Percentiles rank a stretch among this genome's conserved stretches.
phyloP scores from a whole-genome alignment of 345 rosid species.

The Eucalyptus curtisii region DNA sequence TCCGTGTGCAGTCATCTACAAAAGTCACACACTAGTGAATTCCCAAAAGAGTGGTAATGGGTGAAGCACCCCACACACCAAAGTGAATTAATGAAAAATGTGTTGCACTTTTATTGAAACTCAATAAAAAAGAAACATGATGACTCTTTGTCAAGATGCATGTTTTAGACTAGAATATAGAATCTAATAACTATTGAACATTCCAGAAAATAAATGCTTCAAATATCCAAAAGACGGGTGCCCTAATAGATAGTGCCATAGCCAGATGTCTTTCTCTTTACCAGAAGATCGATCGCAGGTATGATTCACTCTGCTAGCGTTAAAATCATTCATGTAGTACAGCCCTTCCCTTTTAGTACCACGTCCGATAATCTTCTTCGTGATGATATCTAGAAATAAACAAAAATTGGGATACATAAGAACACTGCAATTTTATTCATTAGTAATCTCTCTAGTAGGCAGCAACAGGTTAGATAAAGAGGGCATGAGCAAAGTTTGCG shows the following conservation, averaged over 20 bases:
- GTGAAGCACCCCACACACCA: neutral
- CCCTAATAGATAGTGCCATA: neutral
- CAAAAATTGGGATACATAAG: neutral
- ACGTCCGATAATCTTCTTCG: neutral
- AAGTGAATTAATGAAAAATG: neutral
- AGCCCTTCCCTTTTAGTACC: neutral
- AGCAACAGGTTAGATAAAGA: neutral
- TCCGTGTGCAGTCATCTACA: neutral
- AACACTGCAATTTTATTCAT: neutral
- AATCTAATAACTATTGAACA: neutral
- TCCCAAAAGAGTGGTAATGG: neutral
- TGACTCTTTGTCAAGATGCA: neutral
- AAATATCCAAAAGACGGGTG: neutral
- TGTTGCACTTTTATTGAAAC: neutral
- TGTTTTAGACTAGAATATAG: neutral
- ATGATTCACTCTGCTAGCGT: neutral
- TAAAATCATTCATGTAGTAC: neutral
- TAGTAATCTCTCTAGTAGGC: neutral
- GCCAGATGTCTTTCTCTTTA: neutral
- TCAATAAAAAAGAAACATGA: neutral
- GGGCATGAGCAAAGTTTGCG: neutral
- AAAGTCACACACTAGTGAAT: neutral
- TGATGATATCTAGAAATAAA: neutral
- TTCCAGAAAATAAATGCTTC: neutral
- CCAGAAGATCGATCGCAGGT: rapidly evolving